Evolutionary conservation across 2,329 filamentous ascomycete species (phyloP), one percentile per base, ranked within the genome.

Genomic region (Penicillium sp.): DNA sequence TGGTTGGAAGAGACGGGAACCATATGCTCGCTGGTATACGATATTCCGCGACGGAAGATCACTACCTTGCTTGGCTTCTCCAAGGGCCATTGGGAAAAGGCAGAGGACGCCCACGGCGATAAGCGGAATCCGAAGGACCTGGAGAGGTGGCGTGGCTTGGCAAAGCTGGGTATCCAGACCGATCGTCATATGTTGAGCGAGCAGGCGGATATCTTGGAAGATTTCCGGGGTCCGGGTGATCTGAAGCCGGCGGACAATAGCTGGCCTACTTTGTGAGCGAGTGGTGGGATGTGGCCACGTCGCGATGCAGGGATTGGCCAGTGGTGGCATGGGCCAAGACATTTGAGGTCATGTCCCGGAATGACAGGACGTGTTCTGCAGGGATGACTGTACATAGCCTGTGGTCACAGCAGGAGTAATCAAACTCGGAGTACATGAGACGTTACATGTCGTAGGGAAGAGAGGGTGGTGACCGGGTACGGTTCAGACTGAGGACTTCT

Each of bases 1-100:
- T 86, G 83, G 83, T 77, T 86, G 1, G 82, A 86, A 56, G 83
- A 86, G 69, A 86, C 83, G 0, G 84, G 83, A 0, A 85, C 82
- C 0, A 76, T 86, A 1, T 80, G 79, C 53, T 84, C 80, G 1
- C 67, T 84, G 0, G 81, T 85, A 1, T 86, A 82, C 61, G 83
- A 86, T 57, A 84, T 86, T 39, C 65, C 72, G 0, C 69, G 76
- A 7, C 70, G 75, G 52, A 79, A 71, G 22, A 78, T 86, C 44
- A 82, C 79, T 0, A 84, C 82, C 0, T 63, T 85, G 61, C 65
- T 86, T 6, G 80, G 74, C 0, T 86, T 86, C 59, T 83, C 79
- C 0, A 79, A 81, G 63, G 82, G 80, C 0, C 83, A 86, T 59
- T 86, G 83, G 84, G 80, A 83, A 60, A 64, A 80, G 24, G 67